phyloP scores from a whole-genome alignment of 2,329 filamentous ascomycete genomes.

The Fusarium zealandicum region DNA sequence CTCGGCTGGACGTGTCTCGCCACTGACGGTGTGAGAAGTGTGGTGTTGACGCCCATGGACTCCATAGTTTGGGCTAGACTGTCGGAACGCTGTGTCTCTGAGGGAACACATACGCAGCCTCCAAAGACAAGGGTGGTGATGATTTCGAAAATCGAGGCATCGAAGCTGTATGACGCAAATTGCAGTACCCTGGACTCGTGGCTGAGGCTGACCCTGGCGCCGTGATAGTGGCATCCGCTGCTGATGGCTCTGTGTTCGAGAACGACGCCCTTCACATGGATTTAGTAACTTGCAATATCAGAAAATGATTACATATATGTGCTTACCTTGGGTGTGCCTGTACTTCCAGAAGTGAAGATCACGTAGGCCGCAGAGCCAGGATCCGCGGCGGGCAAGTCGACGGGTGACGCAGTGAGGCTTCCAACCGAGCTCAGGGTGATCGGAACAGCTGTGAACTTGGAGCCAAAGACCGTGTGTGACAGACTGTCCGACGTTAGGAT shows the following conservation, averaged over 20 bases:
- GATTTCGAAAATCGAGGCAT: conserved; percentile 20
- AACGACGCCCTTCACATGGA: conserved; percentile 11
- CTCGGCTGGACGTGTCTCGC: conserved; percentile 39
- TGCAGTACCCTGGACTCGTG: conserved; percentile 22
- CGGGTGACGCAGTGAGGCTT: neutral
- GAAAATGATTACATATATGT: too few relatives aligned
- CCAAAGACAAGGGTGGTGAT: conserved; percentile 40
- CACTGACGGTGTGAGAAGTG: conserved; percentile 53
- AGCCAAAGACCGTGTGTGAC: neutral
- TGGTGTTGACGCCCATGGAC: conserved; percentile 44
- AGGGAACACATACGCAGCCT: conserved; percentile 60
- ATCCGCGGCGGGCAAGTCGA: neutral
- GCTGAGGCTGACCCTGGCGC: neutral
- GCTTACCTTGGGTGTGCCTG: neutral
- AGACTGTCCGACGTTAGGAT: neutral
- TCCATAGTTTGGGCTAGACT: conserved; percentile 53
- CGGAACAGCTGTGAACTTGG: neutral
- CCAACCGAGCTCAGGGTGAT: neutral
- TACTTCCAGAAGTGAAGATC: conserved; percentile 1
- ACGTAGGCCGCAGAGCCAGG: neutral
- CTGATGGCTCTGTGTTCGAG: conserved; percentile 19
- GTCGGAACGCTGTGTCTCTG: conserved; percentile 58
- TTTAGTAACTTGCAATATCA: too few relatives aligned
- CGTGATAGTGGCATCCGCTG: conserved; percentile 8
- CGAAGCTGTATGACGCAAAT: conserved; percentile 36